Evolutionary conservation across 2,329 filamentous ascomycete species (phyloP).

Genomic region (Colletotrichum incanum): DNA sequence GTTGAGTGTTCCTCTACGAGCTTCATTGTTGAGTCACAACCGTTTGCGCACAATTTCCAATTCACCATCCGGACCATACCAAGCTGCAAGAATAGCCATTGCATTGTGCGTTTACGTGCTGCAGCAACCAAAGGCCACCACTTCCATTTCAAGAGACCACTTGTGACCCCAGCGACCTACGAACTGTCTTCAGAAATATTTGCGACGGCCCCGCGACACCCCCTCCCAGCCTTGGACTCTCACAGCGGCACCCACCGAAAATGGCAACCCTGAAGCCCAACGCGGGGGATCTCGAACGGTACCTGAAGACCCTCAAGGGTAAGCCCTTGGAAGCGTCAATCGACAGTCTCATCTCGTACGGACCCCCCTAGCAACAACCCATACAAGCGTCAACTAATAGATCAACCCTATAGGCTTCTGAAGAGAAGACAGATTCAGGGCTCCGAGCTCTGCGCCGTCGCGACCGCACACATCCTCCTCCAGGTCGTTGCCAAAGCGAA

Average conservation of each 20-base stretch:
- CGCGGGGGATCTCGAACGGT: slow-evolving; percentile 83
- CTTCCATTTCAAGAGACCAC: not conserved
- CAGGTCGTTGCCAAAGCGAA: slow-evolving; percentile 88
- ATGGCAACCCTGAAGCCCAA: slow-evolving; percentile 73
- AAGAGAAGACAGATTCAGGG: slow-evolving; percentile 92
- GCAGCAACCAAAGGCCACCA: not conserved
- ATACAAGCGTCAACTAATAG: slow-evolving; percentile 17
- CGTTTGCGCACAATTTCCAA: slow-evolving; percentile 37
- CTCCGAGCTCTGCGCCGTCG: slow-evolving; percentile 90
- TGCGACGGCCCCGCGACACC: slow-evolving; percentile 27
- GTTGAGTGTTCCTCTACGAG: slow-evolving; percentile 30
- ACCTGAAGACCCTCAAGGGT: slow-evolving; percentile 83
- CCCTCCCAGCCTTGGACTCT: slow-evolving; percentile 8
- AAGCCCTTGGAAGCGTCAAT: slow-evolving; percentile 85
- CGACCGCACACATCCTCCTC: slow-evolving; percentile 89
- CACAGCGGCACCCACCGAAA: slow-evolving; percentile 25
- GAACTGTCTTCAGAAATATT: slow-evolving; percentile 5
- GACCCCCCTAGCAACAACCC: slow-evolving; percentile 44
- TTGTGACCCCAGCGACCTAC: slow-evolving; percentile 12
- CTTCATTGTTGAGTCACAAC: slow-evolving; percentile 42
- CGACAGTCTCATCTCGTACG: slow-evolving; percentile 87
- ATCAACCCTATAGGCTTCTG: slow-evolving; percentile 73
- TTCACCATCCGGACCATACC: slow-evolving; percentile 17
- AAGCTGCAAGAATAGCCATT: slow-evolving; percentile 15
- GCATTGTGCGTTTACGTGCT: slow-evolving; percentile 10